Percentiles rank a stretch among this genome's conserved stretches.
Conservation (phyloP, 2,329 filamentous ascomycete genomes). For the Stachybotrys chartarum region DNA sequence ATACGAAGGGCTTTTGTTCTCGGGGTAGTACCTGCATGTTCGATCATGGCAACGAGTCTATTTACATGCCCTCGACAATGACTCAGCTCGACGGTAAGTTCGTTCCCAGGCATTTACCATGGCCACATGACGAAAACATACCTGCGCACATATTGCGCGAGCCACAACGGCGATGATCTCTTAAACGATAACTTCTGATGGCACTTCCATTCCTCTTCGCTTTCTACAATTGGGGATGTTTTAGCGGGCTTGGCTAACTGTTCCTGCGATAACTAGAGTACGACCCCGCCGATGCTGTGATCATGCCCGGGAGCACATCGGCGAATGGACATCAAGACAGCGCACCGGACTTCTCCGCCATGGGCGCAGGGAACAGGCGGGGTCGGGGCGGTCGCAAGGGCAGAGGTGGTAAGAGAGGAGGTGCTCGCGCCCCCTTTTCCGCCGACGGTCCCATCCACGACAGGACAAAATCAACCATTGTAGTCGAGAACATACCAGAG, state of each 20-base stretch:
- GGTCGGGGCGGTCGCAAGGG: slow-evolving; percentile 26
- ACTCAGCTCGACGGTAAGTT: slow-evolving; percentile 17
- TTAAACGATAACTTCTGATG: slow-evolving; percentile 1
- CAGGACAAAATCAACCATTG: slow-evolving; percentile 57
- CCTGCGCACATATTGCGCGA: neutral
- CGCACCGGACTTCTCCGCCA: slow-evolving; percentile 11
- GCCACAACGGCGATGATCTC: neutral
- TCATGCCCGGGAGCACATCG: slow-evolving; percentile 10
- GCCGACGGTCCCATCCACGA: slow-evolving; percentile 57
- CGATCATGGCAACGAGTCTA: slow-evolving; percentile 55
- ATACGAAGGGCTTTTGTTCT: slow-evolving; percentile 65
- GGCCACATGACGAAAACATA: neutral
- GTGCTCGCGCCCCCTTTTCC: slow-evolving; percentile 52
- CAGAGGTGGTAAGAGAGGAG: slow-evolving; percentile 20
- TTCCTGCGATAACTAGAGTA: slow-evolving; percentile 17
- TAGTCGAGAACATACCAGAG: slow-evolving; percentile 71
- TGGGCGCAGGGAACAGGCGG: slow-evolving; percentile 15
- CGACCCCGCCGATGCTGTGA: slow-evolving; percentile 21
- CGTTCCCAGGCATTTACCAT: neutral
- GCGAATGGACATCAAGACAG: slow-evolving; percentile 1
- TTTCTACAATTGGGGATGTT: neutral
- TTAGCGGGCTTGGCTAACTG: neutral
- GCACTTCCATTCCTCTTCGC: neutral
- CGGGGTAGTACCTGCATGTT: slow-evolving; percentile 60
- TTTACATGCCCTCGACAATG: slow-evolving; percentile 24